These are phyloP conservation scores for Litchi chinensis DNA, from an alignment of 345 rosid genomes.

Conservation along the genomic window DNA sequence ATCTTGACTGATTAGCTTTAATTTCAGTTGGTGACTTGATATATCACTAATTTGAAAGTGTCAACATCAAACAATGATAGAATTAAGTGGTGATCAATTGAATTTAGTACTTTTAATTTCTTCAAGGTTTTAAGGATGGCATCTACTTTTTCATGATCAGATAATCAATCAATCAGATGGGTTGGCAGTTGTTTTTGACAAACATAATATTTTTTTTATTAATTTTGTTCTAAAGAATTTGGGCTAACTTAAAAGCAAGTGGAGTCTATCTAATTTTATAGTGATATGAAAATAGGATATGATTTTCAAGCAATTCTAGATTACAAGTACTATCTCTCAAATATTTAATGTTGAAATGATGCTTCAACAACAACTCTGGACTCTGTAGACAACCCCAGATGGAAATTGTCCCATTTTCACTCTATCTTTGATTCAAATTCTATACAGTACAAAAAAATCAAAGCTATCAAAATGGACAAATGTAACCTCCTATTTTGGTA, in stretches of 20 bases:
- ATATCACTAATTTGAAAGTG: background rate
- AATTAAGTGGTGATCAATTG: background rate
- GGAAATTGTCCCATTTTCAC: background rate
- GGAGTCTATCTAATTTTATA: background rate
- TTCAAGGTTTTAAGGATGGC: conserved; percentile 1
- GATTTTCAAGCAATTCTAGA: background rate
- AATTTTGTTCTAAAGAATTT: background rate
- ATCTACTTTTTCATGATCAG: background rate
- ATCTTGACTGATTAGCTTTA: conserved; percentile 10
- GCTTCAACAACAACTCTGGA: background rate
- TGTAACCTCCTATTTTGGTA: no score
- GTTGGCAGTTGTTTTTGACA: background rate
- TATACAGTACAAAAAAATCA: background rate
- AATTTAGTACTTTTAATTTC: background rate
- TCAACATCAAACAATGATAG: conserved; percentile 11
- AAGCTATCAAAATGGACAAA: no score
- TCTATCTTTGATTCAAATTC: background rate
- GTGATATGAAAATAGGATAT: background rate
- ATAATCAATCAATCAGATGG: conserved; percentile 1
- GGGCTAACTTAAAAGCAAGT: background rate
- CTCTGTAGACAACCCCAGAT: background rate
- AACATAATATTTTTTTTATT: background rate
- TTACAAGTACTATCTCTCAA: background rate
- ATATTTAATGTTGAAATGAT: conserved; percentile 3
- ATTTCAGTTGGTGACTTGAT: background rate